Conservation (phyloP, 306 rosid species). For the Pachyrhizus erosus region DNA sequence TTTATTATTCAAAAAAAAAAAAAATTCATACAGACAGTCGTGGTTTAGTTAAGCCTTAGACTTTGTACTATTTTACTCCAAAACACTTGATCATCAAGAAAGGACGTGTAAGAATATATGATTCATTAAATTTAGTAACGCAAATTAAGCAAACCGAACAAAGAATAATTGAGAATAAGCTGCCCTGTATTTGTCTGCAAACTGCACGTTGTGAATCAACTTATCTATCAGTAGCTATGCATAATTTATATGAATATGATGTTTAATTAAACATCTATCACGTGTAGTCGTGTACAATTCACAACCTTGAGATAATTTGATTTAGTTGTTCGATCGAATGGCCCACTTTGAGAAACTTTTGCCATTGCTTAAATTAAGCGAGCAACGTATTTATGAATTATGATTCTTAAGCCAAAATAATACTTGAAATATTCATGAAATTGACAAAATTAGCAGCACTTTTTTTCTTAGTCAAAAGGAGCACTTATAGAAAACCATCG, state of each 20-base stretch:
- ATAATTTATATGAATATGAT: background rate
- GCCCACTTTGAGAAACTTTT: conserved; percentile 31
- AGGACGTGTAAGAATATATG: too few species aligned
- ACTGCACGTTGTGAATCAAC: conserved; percentile 40
- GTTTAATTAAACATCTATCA: conserved; percentile 37
- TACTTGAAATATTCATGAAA: background rate
- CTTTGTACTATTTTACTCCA: too few species aligned
- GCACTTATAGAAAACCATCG: conserved; percentile 42
- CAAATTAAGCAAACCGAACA: too few species aligned
- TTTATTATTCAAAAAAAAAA: too few species aligned
- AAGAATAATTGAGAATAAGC: conserved; percentile 31
- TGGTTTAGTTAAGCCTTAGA: too few species aligned
- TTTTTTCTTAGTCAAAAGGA: conserved; percentile 45
- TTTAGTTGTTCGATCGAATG: background rate
- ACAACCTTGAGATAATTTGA: conserved; percentile 16
- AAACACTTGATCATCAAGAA: too few species aligned
- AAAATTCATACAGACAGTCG: too few species aligned
- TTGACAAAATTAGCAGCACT: conserved; percentile 27
- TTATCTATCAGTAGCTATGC: conserved; percentile 27
- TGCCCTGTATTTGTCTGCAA: conserved; percentile 40
- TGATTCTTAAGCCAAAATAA: conserved; percentile 1
- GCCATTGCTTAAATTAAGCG: conserved; percentile 32
- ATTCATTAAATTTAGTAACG: too few species aligned
- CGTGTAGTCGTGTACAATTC: conserved; percentile 29
- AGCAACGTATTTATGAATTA: background rate